Conservation (phyloP, 495 filamentous ascomycete species). For the Aspergillus bridgeri region DNA sequence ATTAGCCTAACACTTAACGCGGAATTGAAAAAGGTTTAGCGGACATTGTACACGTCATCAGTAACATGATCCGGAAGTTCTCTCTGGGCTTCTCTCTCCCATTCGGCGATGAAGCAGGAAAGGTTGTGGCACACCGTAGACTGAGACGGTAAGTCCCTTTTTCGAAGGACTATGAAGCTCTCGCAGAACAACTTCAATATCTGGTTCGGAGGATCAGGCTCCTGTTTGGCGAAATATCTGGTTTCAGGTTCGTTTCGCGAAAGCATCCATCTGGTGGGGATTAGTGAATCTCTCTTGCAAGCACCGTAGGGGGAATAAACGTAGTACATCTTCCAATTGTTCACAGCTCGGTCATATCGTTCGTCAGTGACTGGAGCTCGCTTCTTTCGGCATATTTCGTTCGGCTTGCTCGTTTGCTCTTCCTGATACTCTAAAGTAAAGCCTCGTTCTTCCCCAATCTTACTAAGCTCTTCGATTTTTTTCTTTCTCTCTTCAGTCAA, state of each 20-base stretch:
- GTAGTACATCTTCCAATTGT: slow-evolving; percentile 13
- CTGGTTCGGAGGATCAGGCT: slow-evolving; percentile 10
- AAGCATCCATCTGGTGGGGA: too few relatives aligned
- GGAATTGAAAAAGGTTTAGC: too few relatives aligned
- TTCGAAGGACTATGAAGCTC: slow-evolving; percentile 3
- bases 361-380: too few relatives aligned
- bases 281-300: too few relatives aligned
- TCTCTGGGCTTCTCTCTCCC: slow-evolving; percentile 8
- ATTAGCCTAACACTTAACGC: too few relatives aligned
- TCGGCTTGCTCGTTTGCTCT: too few relatives aligned
- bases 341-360: slow-evolving; percentile 8
- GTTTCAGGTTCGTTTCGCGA: slow-evolving; percentile 8
- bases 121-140: not conserved
- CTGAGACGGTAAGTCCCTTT: slow-evolving; percentile 6
- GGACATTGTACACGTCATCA: slow-evolving; percentile 9
- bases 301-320: too few relatives aligned
- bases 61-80: slow-evolving; percentile 2
- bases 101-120: slow-evolving; percentile 2
- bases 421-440: too few relatives aligned
- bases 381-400: too few relatives aligned
- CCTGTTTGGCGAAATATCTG: slow-evolving; percentile 9
- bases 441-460: too few relatives aligned
- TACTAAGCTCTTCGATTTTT: too few relatives aligned
- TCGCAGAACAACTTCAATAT: slow-evolving; percentile 10
- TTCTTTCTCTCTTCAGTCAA: too few relatives aligned